Base-by-base conservation (phyloP, 371 early-diverging fungal species). In the Mortierella polycephala region DNA sequence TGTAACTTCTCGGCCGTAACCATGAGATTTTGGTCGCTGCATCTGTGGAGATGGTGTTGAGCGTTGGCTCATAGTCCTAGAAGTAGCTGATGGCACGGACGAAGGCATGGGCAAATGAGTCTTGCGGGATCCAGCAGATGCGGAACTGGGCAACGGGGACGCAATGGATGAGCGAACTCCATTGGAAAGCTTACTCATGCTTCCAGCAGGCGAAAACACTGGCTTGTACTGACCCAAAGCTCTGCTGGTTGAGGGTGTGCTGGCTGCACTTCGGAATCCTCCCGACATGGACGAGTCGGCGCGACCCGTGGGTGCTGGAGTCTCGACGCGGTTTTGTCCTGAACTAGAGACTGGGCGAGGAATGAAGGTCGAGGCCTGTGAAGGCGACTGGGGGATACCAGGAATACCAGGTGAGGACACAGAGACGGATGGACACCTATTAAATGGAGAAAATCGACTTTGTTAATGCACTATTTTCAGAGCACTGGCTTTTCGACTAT, bases 321-420 rank as follows among this genome's bases (percentile, higher is more conserved):
- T 52, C 42, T 74, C 74, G 20, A 60, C 49, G 7, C 57, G 57
- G 57, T 74, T 60, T n/a, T 66, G 66, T 0, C 67, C 64, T 8
- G 54, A 49, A 18, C 65, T 70, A 1, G 75, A 69, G 52, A 57
- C 62, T n/a, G 75, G 75, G 14, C 75, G 75, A 14, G 70, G 75
- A 23, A 75, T 46, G 18, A 55, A 67, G 13, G 75, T 67, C 16
- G 67, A 50, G 8, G 69, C 69, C 3, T 58, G n/a, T 1, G 66
- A 62, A 11, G 56, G 57, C 13, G 20, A 57, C 45, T 68, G 69
- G 20, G 77, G 77, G 40, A 77, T 61, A 9, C 77, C 77, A 9
- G 77, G 77, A 39, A 77, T 77, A 16, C 77, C 72, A 47, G 77
- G 76, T 1, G 76, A 76, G 5, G 76, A 59, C 8, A 71, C 53